Percentiles rank a stretch among this genome's conserved stretches.
Conservation (phyloP, 345 rosid species). For the Pistacia integerrima region DNA sequence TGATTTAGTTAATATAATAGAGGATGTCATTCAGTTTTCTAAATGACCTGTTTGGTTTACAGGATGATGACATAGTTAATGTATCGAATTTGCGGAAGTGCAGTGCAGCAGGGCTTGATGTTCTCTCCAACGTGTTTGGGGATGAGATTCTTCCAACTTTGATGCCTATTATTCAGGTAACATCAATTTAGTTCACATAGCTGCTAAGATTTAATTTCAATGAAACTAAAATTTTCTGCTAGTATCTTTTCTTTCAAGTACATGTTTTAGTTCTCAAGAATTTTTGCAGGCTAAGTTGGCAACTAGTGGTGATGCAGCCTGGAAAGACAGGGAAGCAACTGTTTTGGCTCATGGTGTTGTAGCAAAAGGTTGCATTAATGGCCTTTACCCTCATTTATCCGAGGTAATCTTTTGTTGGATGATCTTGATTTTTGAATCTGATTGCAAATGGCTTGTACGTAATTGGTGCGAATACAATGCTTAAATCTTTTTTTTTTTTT, state of each 20-base stretch:
- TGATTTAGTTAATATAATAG: background rate
- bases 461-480: background rate
- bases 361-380: conserved; percentile 87
- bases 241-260: background rate
- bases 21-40: conserved; percentile 6
- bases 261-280: conserved; percentile 14
- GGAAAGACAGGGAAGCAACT: conserved; percentile 99
- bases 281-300: conserved; percentile 70
- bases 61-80: conserved; percentile 84
- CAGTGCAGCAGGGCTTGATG: conserved; percentile 94
- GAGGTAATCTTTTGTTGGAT: conserved; percentile 50
- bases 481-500: too few relatives aligned
- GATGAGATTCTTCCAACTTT: conserved; percentile 93
- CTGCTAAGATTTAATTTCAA: conserved; percentile 7
- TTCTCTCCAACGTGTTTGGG: conserved; percentile 84
- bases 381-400: conserved; percentile 86
- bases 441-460: too few relatives aligned
- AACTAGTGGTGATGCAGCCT: conserved; percentile 70
- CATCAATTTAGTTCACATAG: background rate
- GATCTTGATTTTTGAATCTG: conserved; percentile 3
- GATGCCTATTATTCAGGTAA: conserved; percentile 88
- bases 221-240: background rate
- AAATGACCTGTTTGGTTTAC: conserved; percentile 22
- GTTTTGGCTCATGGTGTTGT: conserved; percentile 96
- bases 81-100: conserved; percentile 95